Evolutionary conservation across 257 asterid species (phyloP).

Genomic region (Forsythia viridissima): DNA sequence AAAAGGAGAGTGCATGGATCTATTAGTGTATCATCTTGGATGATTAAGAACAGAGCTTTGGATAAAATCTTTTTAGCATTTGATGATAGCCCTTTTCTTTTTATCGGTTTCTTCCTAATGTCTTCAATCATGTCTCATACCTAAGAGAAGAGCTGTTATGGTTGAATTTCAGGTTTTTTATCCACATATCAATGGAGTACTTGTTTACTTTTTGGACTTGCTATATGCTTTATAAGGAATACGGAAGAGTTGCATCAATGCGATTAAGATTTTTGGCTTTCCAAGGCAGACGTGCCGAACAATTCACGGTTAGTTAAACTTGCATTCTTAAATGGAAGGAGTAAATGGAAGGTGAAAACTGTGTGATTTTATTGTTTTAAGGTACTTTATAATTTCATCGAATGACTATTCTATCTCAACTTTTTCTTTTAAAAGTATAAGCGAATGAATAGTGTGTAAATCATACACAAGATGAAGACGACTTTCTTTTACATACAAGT

Average conservation of each 20-base stretch:
- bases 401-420: neutral
- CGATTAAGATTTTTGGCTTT: slow-evolving; percentile 82
- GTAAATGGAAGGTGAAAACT: neutral
- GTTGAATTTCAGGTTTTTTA: slow-evolving; percentile 76
- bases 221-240: slow-evolving; percentile 89
- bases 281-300: slow-evolving; percentile 85
- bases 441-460: neutral
- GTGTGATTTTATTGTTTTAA: neutral
- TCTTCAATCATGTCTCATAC: slow-evolving; percentile 7
- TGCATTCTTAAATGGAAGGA: no score
- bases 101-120: neutral
- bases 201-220: slow-evolving; percentile 88
- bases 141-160: slow-evolving; percentile 28
- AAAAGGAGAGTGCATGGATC: neutral
- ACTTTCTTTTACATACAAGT: neutral
- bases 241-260: slow-evolving; percentile 81
- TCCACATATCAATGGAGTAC: slow-evolving; percentile 87
- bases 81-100: neutral
- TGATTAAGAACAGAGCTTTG: neutral
- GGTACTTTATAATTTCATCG: neutral
- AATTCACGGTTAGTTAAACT: slow-evolving; percentile 74
- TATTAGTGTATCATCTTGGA: neutral
- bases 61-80: no score
- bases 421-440: neutral
- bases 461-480: neutral